Percentiles rank a stretch among this genome's conserved stretches.
phyloP scores from a whole-genome alignment of 2,329 filamentous ascomycete genomes.

The Aspergillus candidus region DNA sequence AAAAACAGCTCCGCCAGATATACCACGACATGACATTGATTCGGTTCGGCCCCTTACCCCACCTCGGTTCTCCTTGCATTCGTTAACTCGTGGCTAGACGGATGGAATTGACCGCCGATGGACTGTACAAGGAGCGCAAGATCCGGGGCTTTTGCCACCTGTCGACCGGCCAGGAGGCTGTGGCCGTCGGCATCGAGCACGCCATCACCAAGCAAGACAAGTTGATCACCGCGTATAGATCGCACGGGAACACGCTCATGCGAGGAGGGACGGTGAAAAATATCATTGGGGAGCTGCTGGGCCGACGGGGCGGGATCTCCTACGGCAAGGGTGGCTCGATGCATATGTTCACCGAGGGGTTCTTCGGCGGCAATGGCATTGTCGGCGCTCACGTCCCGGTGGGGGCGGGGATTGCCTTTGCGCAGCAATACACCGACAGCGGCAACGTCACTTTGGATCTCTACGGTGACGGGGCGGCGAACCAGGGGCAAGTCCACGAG shows the following conservation, averaged over 20 bases:
- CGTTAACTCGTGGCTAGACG: slow-evolving; percentile 51
- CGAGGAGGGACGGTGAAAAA: slow-evolving; percentile 78
- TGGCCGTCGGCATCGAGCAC: slow-evolving; percentile 91
- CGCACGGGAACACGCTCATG: slow-evolving; percentile 95
- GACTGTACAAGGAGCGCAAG: slow-evolving; percentile 98
- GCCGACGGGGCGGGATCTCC: slow-evolving; percentile 86
- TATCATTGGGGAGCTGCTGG: slow-evolving; percentile 89
- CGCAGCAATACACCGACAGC: slow-evolving; percentile 80
- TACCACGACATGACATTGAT: slow-evolving; percentile 92
- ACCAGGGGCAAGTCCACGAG: slow-evolving; percentile 98
- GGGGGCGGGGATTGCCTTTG: slow-evolving; percentile 88
- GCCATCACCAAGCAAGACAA: slow-evolving; percentile 83
- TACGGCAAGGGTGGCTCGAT: slow-evolving; percentile 98
- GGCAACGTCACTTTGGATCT: slow-evolving; percentile 78
- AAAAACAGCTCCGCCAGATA: slow-evolving; percentile 92
- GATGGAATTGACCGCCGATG: slow-evolving; percentile 96
- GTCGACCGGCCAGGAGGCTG: slow-evolving; percentile 93
- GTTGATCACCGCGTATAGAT: slow-evolving; percentile 92
- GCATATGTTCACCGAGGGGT: slow-evolving; percentile 97
- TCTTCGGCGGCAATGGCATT: slow-evolving; percentile 97
- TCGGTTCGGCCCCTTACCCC: slow-evolving; percentile 49
- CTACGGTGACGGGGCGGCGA: slow-evolving; percentile 93
- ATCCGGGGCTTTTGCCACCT: slow-evolving; percentile 98
- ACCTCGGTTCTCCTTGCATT: neutral
- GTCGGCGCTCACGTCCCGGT: slow-evolving; percentile 96